Evolutionary conservation across 129 eudicot species (phyloP).

Genomic region (Escallonia rubra): DNA sequence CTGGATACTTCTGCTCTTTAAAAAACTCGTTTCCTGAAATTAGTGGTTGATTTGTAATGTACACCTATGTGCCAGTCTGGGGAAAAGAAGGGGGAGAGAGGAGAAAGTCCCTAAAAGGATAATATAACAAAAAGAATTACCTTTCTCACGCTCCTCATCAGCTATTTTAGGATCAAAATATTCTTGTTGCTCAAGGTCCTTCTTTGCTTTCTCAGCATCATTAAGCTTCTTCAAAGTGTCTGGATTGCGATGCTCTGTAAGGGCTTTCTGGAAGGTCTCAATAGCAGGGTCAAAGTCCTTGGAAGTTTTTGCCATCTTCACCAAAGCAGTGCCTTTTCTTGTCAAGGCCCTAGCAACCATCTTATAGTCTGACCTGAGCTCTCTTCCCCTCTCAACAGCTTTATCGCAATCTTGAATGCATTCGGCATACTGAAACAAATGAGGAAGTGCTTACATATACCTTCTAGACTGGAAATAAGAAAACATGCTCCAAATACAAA

Average conservation of each 20-base stretch:
- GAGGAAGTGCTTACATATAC: neutral
- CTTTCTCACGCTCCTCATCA: conserved; percentile 97
- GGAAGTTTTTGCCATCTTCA: conserved; percentile 75
- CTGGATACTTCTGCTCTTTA: conserved; percentile 91
- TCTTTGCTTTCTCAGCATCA: conserved; percentile 96
- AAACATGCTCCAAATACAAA: too few relatives aligned
- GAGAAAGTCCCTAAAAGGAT: too few relatives aligned
- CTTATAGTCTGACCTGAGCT: conserved; percentile 86
- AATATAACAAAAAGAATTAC: conserved; percentile 19
- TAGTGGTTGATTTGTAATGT: neutral
- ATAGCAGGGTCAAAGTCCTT: conserved; percentile 90
- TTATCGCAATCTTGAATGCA: conserved; percentile 91
- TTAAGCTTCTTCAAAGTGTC: conserved; percentile 90
- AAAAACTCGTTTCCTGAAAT: conserved; percentile 76
- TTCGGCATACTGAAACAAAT: conserved; percentile 68
- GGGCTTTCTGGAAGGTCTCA: conserved; percentile 88
- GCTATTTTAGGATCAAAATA: conserved; percentile 83
- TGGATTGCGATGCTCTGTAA: conserved; percentile 96
- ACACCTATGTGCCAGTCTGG: too few relatives aligned
- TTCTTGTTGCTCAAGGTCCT: conserved; percentile 87
- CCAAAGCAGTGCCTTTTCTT: conserved; percentile 91
- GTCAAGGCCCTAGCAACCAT: conserved; percentile 97
- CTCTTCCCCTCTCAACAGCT: conserved; percentile 98
- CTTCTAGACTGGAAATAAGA: neutral
- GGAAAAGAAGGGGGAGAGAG: neutral